phyloP scores from a whole-genome alignment of 306 rosid genomes.

The Luffa acutangula region DNA sequence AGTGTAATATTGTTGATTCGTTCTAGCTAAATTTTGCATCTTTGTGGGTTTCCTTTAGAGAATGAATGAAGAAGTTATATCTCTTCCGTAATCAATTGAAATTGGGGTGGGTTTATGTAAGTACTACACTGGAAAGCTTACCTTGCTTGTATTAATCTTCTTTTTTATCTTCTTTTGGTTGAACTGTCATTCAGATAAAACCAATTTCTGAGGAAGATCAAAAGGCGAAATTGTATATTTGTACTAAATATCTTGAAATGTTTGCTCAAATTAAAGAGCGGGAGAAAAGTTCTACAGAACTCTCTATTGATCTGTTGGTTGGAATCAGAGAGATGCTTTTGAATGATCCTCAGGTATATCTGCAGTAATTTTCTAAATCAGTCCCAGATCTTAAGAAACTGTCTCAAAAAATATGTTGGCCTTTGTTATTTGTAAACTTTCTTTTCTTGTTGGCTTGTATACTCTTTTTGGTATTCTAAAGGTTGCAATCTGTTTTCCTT shows the following conservation, averaged over 20 bases:
- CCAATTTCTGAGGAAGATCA: constrained; percentile 66
- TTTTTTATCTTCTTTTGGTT: not conserved
- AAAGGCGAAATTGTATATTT: constrained; percentile 62
- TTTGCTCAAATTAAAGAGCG: constrained; percentile 81
- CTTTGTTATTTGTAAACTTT: not conserved
- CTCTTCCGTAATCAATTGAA: not conserved
- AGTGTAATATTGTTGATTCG: constrained; percentile 9
- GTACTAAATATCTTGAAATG: constrained; percentile 81
- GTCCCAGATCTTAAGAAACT: not conserved
- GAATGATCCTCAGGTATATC: constrained; percentile 56
- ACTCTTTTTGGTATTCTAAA: constrained; percentile 16
- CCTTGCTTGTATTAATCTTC: not conserved
- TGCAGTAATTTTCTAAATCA: constrained; percentile 8
- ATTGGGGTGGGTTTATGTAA: not conserved
- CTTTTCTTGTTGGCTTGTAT: constrained; percentile 13
- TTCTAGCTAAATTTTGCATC: not conserved
- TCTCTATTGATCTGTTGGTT: constrained; percentile 67
- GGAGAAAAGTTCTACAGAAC: constrained; percentile 51
- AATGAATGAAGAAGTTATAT: not conserved
- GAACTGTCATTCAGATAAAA: constrained; percentile 34
- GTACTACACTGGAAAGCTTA: not conserved
- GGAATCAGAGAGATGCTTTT: constrained; percentile 73
- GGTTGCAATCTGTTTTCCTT: constrained; percentile 15
- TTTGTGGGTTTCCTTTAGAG: not conserved
- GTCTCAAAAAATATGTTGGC: not conserved